A percentile compares a stretch with the other conserved stretches of the same genome.
Conservation (phyloP, 1,139 yeast genomes). For the Suhomyces ambrosiae region DNA sequence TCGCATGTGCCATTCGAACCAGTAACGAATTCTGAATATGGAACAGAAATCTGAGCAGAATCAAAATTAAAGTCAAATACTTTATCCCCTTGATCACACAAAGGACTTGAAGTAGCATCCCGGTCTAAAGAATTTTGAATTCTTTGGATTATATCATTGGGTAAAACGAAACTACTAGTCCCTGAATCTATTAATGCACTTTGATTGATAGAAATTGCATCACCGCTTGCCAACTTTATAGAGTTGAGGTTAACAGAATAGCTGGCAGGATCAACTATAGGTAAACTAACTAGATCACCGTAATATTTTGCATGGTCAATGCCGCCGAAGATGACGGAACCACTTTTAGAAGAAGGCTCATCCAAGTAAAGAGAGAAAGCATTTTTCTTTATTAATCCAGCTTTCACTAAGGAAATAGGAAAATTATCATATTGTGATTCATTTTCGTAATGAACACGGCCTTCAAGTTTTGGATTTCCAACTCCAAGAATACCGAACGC, state of each 20-base stretch:
- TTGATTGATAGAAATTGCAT: neutral
- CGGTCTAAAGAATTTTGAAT: neutral
- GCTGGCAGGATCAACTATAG: neutral
- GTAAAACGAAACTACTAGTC: neutral
- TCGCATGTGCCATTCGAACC: neutral
- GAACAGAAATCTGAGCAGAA: conserved; percentile 17
- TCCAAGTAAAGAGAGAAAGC: conserved; percentile 26
- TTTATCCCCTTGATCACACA: conserved; percentile 1
- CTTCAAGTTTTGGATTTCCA: no score
- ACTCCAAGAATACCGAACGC: neutral
- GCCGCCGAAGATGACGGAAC: conserved; percentile 24
- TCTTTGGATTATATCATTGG: neutral
- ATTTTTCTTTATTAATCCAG: conserved; percentile 9
- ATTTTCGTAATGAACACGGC: no score
- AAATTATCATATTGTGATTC: conserved; percentile 19
- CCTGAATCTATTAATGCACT: neutral
- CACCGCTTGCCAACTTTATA: neutral
- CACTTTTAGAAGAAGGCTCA: conserved; percentile 14
- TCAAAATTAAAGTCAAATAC: conserved; percentile 15
- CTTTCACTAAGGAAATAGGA: conserved; percentile 10
- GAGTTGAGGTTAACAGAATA: neutral
- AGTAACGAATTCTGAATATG: conserved; percentile 11
- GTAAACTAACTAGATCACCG: conserved; percentile 14
- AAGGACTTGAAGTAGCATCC: neutral
- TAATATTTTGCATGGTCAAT: conserved; percentile 21